These are phyloP conservation scores for Alternaria panax DNA, from an alignment of 2,329 filamentous ascomycete genomes.

Conservation along the genomic window DNA sequence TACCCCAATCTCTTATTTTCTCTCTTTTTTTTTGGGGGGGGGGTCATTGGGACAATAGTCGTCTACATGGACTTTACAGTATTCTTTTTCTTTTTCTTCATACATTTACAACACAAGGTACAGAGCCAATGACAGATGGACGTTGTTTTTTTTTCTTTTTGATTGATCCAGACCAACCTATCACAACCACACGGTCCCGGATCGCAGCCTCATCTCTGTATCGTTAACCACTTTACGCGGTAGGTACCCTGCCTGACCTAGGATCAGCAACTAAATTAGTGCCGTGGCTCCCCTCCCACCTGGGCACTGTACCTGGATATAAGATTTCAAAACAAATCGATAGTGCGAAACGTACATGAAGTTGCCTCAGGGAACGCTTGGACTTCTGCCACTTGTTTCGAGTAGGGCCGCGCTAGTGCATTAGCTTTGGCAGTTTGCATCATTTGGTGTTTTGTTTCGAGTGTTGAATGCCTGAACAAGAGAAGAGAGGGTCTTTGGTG, in stretches of 20 bases:
- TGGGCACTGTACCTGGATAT: not conserved
- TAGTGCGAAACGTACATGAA: conserved; percentile 7
- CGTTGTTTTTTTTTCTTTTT: not conserved
- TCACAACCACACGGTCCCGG: not conserved
- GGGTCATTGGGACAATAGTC: not conserved
- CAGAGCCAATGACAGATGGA: not conserved
- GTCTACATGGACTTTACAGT: not conserved
- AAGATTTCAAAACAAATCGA: conserved; percentile 6
- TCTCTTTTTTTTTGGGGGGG: no score
- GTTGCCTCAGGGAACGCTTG: conserved; percentile 1
- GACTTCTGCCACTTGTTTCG: conserved; percentile 4
- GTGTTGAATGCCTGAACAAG: not conserved
- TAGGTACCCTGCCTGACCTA: not conserved
- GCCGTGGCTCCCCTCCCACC: not conserved
- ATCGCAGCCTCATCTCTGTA: not conserved
- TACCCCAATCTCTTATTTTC: not conserved
- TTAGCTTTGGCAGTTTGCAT: not conserved
- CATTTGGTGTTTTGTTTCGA: not conserved
- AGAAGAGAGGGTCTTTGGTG: not conserved
- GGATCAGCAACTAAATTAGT: not conserved
- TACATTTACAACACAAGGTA: not conserved
- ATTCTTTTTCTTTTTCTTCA: not conserved
- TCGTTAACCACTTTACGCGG: not conserved
- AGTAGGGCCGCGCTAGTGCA: conserved; percentile 1
- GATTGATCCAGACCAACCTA: not conserved